Evolutionary conservation across 2,329 filamentous ascomycete species (phyloP).

Genomic region (Ascochyta rabiei): DNA sequence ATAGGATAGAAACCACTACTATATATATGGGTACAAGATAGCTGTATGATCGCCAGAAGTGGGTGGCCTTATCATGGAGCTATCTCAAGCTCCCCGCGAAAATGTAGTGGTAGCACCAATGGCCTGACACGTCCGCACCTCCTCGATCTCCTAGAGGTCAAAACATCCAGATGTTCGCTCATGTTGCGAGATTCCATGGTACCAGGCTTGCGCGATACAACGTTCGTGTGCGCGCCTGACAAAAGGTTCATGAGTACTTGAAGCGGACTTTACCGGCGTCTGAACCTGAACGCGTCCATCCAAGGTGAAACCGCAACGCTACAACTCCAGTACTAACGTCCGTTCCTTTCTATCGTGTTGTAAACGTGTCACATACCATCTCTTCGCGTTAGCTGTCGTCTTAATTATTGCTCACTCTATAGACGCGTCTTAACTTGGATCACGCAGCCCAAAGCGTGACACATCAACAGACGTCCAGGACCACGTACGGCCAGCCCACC

Average conservation of each 20-base stretch:
- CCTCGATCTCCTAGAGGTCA: too few species aligned
- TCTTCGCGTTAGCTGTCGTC: too few species aligned
- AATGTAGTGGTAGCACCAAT: too few species aligned
- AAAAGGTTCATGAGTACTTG: background rate
- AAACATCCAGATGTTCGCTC: too few species aligned
- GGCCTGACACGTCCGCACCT: too few species aligned
- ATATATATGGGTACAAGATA: background rate
- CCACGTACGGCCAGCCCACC: too few species aligned
- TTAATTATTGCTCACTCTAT: background rate
- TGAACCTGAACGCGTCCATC: slow-evolving; percentile 5
- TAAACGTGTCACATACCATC: background rate
- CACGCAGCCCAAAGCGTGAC: background rate
- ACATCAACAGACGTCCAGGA: background rate
- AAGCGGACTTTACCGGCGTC: background rate
- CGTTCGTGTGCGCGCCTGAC: too few species aligned
- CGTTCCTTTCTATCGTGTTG: background rate
- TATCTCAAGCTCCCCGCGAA: too few species aligned
- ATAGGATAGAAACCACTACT: too few species aligned
- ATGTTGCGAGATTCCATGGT: too few species aligned
- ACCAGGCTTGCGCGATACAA: too few species aligned
- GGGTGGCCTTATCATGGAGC: too few species aligned
- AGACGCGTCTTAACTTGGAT: background rate
- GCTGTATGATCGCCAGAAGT: background rate
- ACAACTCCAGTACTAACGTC: slow-evolving; percentile 6
- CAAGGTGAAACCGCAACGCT: slow-evolving; percentile 7